Base-by-base conservation (phyloP, 2,329 filamentous ascomycete species). In the Huntiella abstrusa region DNA sequence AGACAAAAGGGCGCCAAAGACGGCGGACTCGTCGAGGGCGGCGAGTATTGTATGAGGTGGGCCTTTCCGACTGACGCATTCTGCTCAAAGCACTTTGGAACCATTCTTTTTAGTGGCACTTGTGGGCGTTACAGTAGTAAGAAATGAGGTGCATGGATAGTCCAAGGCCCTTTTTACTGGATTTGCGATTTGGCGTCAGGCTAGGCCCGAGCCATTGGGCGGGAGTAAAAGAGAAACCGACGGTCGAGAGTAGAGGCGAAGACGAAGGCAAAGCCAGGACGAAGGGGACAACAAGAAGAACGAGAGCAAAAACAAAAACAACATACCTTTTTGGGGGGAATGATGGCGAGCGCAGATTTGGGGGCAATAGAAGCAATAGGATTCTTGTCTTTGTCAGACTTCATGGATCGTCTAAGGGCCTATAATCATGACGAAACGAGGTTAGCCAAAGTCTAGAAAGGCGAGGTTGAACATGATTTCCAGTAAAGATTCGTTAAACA, bases 261-360 rank as follows among this genome's bases (percentile, higher is more conserved):
- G 13, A 1, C 11, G 13, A 10, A 13, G 7, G 15, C 12, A 41
- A 41, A 32, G 41, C 12, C 22, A n/a, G 36, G n/a, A 38, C 17
- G 3, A 38, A n/a, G 33, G 13, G 22, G 11, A 19, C n/a, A 7
- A 15, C 7, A 37, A 38, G 15, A 10, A 33, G 8, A 32, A 42
- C 11, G 32, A 41, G 13, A 33, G 34, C 33, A 32, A 16, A 4
- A 49, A n/a, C 11, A 42, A 42, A n/a, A 35, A 38, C 28, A 38
- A 36, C 39, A 55, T 61, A 92, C 85, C 78, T 93, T 94, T 64
- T 93, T 94, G 1, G 87, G 87, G 45, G 87, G 85, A 19, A 91
- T 75, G 58, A 94, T 93, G 45, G 86, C 85, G 53, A 88, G 75
- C 36, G 84, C 82, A 47, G 86, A 81, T 62, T 94, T 94, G 52